Evolutionary conservation across 2,329 filamentous ascomycete species (phyloP), one percentile per base, ranked within the genome.

Genomic region (Aschersonia sp.): DNA sequence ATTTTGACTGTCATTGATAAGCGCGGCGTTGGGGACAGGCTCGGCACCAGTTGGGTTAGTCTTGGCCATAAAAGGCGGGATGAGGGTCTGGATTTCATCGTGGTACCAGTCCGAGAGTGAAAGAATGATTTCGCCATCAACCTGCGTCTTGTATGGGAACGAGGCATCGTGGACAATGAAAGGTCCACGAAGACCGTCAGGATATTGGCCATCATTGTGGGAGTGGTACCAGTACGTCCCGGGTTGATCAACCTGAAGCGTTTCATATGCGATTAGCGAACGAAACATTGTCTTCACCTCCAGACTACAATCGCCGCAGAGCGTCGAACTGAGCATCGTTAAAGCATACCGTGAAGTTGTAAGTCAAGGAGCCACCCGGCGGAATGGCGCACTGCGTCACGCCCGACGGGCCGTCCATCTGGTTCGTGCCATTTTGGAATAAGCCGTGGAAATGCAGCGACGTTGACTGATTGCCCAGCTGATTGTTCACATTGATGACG

Each of bases 201-300:
- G 81, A 52, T 85, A 86, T 59, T 85, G 82, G 30, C 74, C 79
- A 51, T 72, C 70, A 29, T 73, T 72, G 58, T 87, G 83, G 4
- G 79, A 83, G 59, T 87, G 83, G 54, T 89, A 89, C 85, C 84
- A 89, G 62, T 86, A 89, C 1, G 83, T 85, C 31, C 84, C 85
- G 0, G 80, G 73, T 65, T 86, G 82, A 45, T 78, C 58, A 48
- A 74, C 61, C 82, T 73, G n/a, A 3, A 6, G 10, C 5, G 29
- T 9, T 31, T 30, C 3, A n/a, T 48, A 35, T 48, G 3, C 7
- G 4, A 12, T 38, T 4, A 38, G 35, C 35, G 35, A 38, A 7
- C 7, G 7, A 2, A 38, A 9, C 3, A 7, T 7, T 38, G 7
- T 38, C 12, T 38, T 38, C 35, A 9, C 7, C 35, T 38, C 12